Base-by-base conservation (phyloP, 306 rosid species). In the Mimosa pudica region DNA sequence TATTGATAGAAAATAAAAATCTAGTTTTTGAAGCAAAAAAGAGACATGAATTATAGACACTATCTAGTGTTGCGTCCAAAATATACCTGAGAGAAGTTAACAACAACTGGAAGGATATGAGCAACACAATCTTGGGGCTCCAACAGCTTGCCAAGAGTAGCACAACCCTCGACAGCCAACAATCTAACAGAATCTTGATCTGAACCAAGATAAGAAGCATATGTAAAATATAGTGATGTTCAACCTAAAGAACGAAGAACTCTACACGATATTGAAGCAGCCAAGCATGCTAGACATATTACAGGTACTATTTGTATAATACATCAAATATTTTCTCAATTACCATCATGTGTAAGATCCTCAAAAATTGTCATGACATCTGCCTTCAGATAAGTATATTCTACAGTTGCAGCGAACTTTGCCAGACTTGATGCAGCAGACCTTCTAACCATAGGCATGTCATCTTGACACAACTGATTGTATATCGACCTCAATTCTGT, bases 381-480 rank as follows among this genome's bases (percentile, higher is more conserved):
- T 20, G 86, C 79, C 83, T 92, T 92, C 89, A 92, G 84, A 89
- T 92, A 75, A 77, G 92, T 78, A 71, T 92, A 86, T 81, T 92
- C 97, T 73, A 90, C 92, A 74, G 90, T 88, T 54, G 93, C 92
- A 67, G 97, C 93, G 77, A 86, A 89, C 76, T 90, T 92, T 76
- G 95, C 97, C 48, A 92, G 89, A 79, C 82, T 92, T 58, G 93
- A 84, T 70, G 96, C 95, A 80, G 97, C 97, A 80, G 97, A 90
- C 80, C 97, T 89, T 90, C 97, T 92, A 79, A 92, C 97, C 95
- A 92, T 92, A 10, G 97, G 97, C 97, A 90, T 90, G 87, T 92
- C 97, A 85, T 92, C 97, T 84, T 87, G 96, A 88, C 96, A 92
- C 85, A 90, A 77, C 75, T 89, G 92, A 80, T 76, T 86, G 84